Conservation (phyloP, 345 rosid genomes). For the Ceriops decandra region DNA sequence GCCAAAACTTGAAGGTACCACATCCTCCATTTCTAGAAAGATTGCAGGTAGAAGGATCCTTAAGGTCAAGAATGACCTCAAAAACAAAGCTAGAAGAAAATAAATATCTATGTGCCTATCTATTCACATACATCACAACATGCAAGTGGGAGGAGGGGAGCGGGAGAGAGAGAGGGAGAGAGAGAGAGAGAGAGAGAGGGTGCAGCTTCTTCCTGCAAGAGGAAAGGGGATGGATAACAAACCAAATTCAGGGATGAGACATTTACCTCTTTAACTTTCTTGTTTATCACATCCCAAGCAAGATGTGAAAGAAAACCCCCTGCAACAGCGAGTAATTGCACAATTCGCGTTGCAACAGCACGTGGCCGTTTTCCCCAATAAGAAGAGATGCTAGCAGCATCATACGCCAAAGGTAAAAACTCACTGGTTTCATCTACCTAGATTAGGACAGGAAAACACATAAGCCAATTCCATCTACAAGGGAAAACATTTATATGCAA, state of each 20-base stretch:
- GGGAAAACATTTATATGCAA: neutral
- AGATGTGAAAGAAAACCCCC: conserved; percentile 91
- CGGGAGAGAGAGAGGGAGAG: neutral
- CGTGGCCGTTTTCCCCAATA: conserved; percentile 98
- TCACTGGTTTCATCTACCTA: conserved; percentile 91
- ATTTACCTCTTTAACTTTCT: conserved; percentile 82
- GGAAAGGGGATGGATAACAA: neutral
- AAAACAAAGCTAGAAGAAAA: neutral
- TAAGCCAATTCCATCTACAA: neutral
- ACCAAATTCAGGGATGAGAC: neutral
- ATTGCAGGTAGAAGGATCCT: neutral
- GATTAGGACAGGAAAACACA: conserved; percentile 11
- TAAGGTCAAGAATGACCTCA: neutral
- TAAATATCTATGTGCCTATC: neutral
- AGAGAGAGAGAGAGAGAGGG: neutral
- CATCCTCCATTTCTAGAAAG: conserved; percentile 2
- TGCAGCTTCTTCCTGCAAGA: neutral
- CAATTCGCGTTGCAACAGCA: conserved; percentile 77
- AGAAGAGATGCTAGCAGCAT: conserved; percentile 76
- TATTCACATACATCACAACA: neutral
- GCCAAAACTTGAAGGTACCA: neutral
- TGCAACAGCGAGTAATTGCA: conserved; percentile 82
- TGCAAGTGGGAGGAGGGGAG: neutral
- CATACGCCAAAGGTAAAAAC: conserved; percentile 86
- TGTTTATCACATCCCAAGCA: conserved; percentile 65